A percentile compares a stretch with the other conserved stretches of the same genome.
These are phyloP conservation scores for Globisporangium cylindrosporum DNA, from an alignment of 352 stramenopile species.

Conservation along the genomic window DNA sequence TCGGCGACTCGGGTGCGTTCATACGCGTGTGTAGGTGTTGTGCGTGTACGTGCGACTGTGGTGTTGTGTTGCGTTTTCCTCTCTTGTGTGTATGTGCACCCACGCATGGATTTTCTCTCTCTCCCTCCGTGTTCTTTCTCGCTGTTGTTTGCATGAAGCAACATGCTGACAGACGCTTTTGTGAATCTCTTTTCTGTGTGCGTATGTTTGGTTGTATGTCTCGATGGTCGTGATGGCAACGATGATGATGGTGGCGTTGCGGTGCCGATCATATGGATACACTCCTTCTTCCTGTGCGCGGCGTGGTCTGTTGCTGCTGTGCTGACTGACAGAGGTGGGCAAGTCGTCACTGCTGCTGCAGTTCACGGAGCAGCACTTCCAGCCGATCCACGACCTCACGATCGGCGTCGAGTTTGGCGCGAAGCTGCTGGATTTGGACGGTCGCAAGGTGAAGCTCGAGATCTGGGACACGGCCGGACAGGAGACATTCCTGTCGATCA, in stretches of 20 bases:
- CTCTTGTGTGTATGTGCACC: background rate
- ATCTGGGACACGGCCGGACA: slow-evolving; percentile 92
- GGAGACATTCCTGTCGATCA: slow-evolving; percentile 89
- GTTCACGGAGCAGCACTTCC: slow-evolving; percentile 91
- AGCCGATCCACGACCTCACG: slow-evolving; percentile 87
- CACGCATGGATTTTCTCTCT: background rate
- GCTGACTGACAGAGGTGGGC: slow-evolving; percentile 58
- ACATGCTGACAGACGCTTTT: background rate
- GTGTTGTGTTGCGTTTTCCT: background rate
- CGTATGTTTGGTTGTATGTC: background rate
- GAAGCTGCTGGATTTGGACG: slow-evolving; percentile 83
- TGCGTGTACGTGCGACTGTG: background rate
- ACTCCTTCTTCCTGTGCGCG: background rate
- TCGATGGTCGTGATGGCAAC: background rate
- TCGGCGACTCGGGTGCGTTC: slow-evolving; percentile 64
- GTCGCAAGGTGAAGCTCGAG: slow-evolving; percentile 87
- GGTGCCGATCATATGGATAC: background rate
- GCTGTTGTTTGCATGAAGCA: background rate
- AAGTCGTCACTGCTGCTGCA: slow-evolving; percentile 90
- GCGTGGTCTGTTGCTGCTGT: background rate
- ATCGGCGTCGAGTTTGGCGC: slow-evolving; percentile 91
- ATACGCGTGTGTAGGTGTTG: background rate
- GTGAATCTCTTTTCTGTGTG: background rate
- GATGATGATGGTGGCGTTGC: background rate
- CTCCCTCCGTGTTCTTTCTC: slow-evolving; percentile 1